Evolutionary conservation across 495 filamentous ascomycete genomes (phyloP), one percentile per base, ranked within the genome.

Genomic region (Aspergillus conjunctus): DNA sequence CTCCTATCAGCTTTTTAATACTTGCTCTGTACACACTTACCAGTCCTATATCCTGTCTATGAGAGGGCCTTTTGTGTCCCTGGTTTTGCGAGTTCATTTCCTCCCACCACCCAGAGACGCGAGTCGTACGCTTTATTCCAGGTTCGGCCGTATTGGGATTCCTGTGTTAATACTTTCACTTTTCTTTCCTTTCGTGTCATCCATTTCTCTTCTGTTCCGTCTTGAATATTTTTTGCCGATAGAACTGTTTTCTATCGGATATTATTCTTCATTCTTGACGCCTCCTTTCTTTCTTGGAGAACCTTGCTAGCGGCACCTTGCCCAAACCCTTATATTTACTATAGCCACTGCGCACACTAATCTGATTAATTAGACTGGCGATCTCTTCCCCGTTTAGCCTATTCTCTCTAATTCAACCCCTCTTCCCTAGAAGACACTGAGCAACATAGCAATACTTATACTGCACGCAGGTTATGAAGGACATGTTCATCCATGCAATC

Each of bases 141-240:
- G 33, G 43, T 34, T 50, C 44, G 18, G 20, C 51, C 18, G 37
- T 30, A 10, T n/a, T 56, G 31, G 53, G 46, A 33, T 33, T 37
- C 18, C 32, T 62, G 53, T 63, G 58, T 61, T 53, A 58, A 46
- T 70, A 52, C 31, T 51, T 60, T 45, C 26, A 37, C 22, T 30
- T 49, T 62, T 56, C 43, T 62, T 66, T 55, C 54, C 45, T 30
- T 43, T 44, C 59, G 44, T 68, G 60, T 66, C 60, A 44, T 43
- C 56, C 57, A 51, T 60, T 55, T 57, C 59, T 46, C 52, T 60
- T 44, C 44, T 56, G 20, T 43, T 45, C 52, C 31, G 54, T 54
- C 57, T 18, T 50, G 53, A 51, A 59, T 50, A 49, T 32, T 17
- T 51, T 37, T 11, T 41, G 8, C 57, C 32, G 53, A 10, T 51